Conservation (phyloP, 2,329 filamentous ascomycete species). For the Botrytis tulipae region DNA sequence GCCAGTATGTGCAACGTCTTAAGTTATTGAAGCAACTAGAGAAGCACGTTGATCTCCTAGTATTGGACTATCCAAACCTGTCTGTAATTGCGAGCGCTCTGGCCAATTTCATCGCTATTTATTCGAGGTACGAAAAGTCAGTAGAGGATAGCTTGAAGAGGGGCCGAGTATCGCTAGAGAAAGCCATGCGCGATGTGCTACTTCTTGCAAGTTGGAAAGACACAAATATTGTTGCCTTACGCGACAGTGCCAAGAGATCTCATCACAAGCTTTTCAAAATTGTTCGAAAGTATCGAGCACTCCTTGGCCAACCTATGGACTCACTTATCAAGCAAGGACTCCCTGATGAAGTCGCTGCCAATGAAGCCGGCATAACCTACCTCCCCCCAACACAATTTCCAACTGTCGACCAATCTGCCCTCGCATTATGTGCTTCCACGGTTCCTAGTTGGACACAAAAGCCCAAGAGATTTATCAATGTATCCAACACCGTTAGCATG, state of each 20-base stretch:
- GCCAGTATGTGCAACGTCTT: slow-evolving; percentile 75
- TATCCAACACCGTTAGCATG: slow-evolving; percentile 65
- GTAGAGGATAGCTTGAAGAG: slow-evolving; percentile 64
- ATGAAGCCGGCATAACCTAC: slow-evolving; percentile 13
- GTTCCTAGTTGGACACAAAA: slow-evolving; percentile 45
- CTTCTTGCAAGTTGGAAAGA: slow-evolving; percentile 97
- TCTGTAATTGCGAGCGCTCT: slow-evolving; percentile 62
- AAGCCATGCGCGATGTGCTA: slow-evolving; percentile 88
- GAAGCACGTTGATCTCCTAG: slow-evolving; percentile 63
- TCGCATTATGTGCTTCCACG: slow-evolving; percentile 30
- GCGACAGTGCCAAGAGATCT: slow-evolving; percentile 84
- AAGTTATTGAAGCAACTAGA: slow-evolving; percentile 64
- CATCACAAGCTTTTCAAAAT: slow-evolving; percentile 90
- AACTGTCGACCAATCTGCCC: slow-evolving; percentile 33
- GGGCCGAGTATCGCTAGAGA: slow-evolving; percentile 76
- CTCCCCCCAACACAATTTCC: slow-evolving; percentile 23
- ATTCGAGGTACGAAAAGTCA: slow-evolving; percentile 65
- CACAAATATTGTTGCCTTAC: slow-evolving; percentile 85
- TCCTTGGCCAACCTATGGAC: slow-evolving; percentile 75
- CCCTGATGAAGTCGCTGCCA: slow-evolving; percentile 44
- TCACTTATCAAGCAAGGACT: slow-evolving; percentile 59
- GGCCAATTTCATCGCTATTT: slow-evolving; percentile 74
- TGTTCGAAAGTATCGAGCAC: slow-evolving; percentile 81
- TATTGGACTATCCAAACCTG: slow-evolving; percentile 57
- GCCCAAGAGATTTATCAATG: slow-evolving; percentile 68